Percentiles rank a stretch among this genome's conserved stretches.
Evolutionary conservation across 371 early-diverging fungal species (phyloP).

Genomic region (Dentiscutata heterogama): DNA sequence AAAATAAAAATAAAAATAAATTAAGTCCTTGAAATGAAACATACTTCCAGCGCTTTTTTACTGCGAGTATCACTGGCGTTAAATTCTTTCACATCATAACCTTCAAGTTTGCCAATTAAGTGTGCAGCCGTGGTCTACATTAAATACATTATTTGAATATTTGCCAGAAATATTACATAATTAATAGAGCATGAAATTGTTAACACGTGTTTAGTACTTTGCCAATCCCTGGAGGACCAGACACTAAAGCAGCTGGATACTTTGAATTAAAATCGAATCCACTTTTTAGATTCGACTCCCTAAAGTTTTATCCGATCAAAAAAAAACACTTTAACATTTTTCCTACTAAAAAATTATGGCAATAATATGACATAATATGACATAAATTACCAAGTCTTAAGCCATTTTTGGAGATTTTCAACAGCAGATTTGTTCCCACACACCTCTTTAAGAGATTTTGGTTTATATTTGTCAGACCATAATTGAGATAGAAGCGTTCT

Average conservation of each 20-base stretch:
- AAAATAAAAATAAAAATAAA: neutral
- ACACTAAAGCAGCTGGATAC: conserved; percentile 85
- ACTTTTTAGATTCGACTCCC: conserved; percentile 53
- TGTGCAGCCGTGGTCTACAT: conserved; percentile 91
- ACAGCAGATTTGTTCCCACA: conserved; percentile 91
- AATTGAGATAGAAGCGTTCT: conserved; percentile 54
- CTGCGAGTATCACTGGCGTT: conserved; percentile 99
- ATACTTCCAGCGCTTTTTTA: conserved; percentile 86
- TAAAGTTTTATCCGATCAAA: conserved; percentile 42
- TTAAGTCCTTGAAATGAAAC: conserved; percentile 32
- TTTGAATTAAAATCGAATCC: conserved; percentile 52
- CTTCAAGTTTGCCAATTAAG: conserved; percentile 83
- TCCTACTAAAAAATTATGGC: neutral
- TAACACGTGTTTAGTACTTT: conserved; percentile 60
- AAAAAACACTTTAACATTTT: neutral
- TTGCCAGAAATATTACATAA: too few species aligned
- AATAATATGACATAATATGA: neutral
- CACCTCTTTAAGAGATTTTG: conserved; percentile 83
- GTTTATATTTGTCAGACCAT: conserved; percentile 99
- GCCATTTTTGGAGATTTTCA: conserved; percentile 80
- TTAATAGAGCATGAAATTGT: neutral
- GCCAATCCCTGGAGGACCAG: conserved; percentile 99
- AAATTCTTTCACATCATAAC: conserved; percentile 94
- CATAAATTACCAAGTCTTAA: conserved; percentile 70
- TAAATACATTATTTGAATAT: neutral